phyloP scores from a whole-genome alignment of 2,329 filamentous ascomycete genomes.

The Graphilbum fragrans region DNA sequence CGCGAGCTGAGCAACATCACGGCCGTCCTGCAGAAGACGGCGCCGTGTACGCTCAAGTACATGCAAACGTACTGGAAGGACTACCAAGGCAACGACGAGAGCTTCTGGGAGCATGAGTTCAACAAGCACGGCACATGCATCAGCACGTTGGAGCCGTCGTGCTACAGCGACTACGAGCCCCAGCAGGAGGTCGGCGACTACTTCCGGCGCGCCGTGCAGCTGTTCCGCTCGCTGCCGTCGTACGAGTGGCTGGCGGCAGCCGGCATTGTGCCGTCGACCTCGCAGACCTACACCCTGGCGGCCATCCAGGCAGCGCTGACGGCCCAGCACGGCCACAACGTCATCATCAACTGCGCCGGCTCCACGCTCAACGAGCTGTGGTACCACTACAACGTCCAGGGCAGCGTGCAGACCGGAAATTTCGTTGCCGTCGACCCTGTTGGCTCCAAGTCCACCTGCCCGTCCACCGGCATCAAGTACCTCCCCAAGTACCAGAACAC shows the following conservation, averaged over 20 bases:
- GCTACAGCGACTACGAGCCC: conserved; percentile 45
- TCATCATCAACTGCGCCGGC: conserved; percentile 39
- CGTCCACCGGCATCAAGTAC: conserved; percentile 28
- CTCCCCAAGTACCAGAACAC: conserved; percentile 11
- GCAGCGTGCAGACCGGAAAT: conserved; percentile 27
- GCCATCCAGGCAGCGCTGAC: conserved; percentile 39
- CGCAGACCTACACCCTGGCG: conserved; percentile 39
- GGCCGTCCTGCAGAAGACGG: conserved; percentile 38
- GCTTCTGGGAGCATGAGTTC: conserved; percentile 58
- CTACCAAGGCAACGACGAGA: conserved; percentile 39
- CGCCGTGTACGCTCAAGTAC: conserved; percentile 45
- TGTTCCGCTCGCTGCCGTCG: conserved; percentile 46
- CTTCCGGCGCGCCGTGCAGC: conserved; percentile 47
- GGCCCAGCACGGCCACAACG: conserved; percentile 41
- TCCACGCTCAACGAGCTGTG: conserved; percentile 51
- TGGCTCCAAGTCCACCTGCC: conserved; percentile 50
- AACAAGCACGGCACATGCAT: conserved; percentile 58
- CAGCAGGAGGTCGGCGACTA: conserved; percentile 52
- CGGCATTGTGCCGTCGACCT: conserved; percentile 45
- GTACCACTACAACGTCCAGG: conserved; percentile 49
- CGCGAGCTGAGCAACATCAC: conserved; percentile 56
- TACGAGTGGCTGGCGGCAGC: conserved; percentile 41
- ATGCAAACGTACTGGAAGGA: conserved; percentile 58
- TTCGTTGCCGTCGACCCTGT: conserved; percentile 46
- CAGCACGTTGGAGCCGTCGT: conserved; percentile 51